Evolutionary conservation across 2,329 filamentous ascomycete species (phyloP).

Genomic region (Ophiostoma australiae): DNA sequence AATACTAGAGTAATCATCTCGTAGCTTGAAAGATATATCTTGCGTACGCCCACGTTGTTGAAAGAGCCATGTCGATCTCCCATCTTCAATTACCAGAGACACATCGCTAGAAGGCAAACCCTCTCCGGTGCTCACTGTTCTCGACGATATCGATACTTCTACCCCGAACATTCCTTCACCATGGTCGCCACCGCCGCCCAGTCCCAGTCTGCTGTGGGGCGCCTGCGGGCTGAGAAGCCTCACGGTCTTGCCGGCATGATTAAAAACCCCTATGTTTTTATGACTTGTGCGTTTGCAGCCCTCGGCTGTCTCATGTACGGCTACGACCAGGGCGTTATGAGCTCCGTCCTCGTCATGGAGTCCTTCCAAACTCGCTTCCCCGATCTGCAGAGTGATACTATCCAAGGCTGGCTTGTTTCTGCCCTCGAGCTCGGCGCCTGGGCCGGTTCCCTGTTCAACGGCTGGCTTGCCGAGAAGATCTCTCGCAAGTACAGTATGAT

Average conservation of each 20-base stretch:
- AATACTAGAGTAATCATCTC: not conserved
- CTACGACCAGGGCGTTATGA: constrained; percentile 22
- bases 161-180: not conserved
- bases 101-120: too few relatives aligned
- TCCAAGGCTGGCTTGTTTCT: constrained; percentile 22
- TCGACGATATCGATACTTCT: too few relatives aligned
- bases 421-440: constrained; percentile 21
- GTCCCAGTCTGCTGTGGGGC: constrained; percentile 37
- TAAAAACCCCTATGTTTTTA: constrained; percentile 39
- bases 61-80: too few relatives aligned
- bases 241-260: constrained; percentile 39
- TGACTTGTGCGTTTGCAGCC: constrained; percentile 29
- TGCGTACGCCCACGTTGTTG: not conserved
- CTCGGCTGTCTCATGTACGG: constrained; percentile 23
- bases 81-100: too few relatives aligned
- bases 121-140: too few relatives aligned
- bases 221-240: constrained; percentile 36
- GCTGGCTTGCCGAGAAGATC: constrained; percentile 21
- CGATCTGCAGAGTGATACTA: constrained; percentile 16
- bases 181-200: constrained; percentile 26
- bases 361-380: constrained; percentile 21
- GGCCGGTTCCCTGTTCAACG: constrained; percentile 21
- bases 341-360: constrained; percentile 21
- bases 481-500: constrained; percentile 24
- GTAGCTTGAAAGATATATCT: not conserved